phyloP scores from a whole-genome alignment of 1,284 basidiomycete species.

The Blastosporella zonata region DNA sequence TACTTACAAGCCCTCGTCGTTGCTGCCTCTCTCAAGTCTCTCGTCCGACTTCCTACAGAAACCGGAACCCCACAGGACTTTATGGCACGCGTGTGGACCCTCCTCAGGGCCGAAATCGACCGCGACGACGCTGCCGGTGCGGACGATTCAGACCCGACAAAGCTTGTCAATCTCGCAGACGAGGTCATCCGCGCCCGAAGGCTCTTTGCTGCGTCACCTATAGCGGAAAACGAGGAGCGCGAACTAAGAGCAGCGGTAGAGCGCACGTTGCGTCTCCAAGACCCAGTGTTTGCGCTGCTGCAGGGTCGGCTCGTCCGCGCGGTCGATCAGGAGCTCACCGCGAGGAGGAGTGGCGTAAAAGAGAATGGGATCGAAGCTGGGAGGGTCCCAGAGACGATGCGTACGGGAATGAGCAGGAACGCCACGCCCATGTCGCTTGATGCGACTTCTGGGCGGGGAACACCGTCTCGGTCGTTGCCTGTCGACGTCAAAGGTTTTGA shows the following conservation, averaged over 20 bases:
- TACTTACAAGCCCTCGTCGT: conserved; percentile 69
- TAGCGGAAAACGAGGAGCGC: conserved; percentile 40
- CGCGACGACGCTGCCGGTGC: conserved; percentile 26
- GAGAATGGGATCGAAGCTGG: conserved; percentile 12
- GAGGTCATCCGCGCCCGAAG: conserved; percentile 56
- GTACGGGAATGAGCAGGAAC: conserved; percentile 35
- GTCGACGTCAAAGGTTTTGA: conserved; percentile 36
- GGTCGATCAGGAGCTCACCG: conserved; percentile 33
- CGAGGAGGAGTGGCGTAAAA: conserved; percentile 6
- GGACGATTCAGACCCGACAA: conserved; percentile 32
- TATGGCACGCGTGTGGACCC: conserved; percentile 58
- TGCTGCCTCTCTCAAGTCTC: conserved; percentile 53
- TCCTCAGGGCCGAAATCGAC: conserved; percentile 58
- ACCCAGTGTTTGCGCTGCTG: conserved; percentile 65
- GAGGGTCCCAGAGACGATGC: conserved; percentile 38
- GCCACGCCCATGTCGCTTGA: conserved; percentile 12
- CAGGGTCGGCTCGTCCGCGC: conserved; percentile 51
- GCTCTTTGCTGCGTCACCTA: conserved; percentile 15
- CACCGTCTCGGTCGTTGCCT: background rate
- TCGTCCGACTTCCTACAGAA: conserved; percentile 41
- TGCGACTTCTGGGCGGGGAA: background rate
- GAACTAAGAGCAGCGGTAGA: conserved; percentile 56
- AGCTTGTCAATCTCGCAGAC: conserved; percentile 64
- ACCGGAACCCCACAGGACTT: conserved; percentile 34
- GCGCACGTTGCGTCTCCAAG: conserved; percentile 53